Conservation (phyloP, 2,329 filamentous ascomycete genomes). For the Aureobasidium sp. region DNA sequence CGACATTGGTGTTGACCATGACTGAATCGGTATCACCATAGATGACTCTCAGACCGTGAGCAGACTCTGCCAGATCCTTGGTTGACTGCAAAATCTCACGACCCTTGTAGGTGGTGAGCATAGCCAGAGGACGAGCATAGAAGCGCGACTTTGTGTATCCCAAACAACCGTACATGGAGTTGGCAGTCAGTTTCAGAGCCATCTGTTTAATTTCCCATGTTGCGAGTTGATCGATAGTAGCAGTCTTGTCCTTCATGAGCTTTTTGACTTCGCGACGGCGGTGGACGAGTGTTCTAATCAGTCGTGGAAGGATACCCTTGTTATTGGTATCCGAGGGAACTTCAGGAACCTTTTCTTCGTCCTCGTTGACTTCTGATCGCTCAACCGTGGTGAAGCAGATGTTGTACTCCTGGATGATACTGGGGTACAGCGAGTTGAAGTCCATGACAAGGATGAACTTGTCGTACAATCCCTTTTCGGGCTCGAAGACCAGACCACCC, state of each 20-base stretch:
- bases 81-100: constrained; percentile 95
- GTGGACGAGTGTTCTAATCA: constrained; percentile 86
- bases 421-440: constrained; percentile 98
- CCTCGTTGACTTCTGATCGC: constrained; percentile 57
- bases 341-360: constrained; percentile 83
- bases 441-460: constrained; percentile 99
- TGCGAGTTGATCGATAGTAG: constrained; percentile 75
- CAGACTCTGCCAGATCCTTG: constrained; percentile 88
- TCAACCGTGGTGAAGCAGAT: constrained; percentile 99
- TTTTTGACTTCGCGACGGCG: constrained; percentile 88
- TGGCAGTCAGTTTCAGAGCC: constrained; percentile 92
- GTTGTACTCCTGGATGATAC: constrained; percentile 98
- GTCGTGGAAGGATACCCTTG: constrained; percentile 76
- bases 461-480: constrained; percentile 94
- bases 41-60: constrained; percentile 77
- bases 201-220: constrained; percentile 98
- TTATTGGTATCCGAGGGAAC: constrained; percentile 65
- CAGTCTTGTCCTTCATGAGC: constrained; percentile 89
- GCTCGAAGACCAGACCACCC: constrained; percentile 95
- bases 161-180: constrained; percentile 99
- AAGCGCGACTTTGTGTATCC: constrained; percentile 96
- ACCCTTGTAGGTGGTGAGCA: constrained; percentile 94
- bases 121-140: constrained; percentile 87
- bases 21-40: constrained; percentile 99
- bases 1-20: constrained; percentile 99